Evolutionary conservation across 139 green algal species (phyloP).

Genomic region (Eudorina sp.): DNA sequence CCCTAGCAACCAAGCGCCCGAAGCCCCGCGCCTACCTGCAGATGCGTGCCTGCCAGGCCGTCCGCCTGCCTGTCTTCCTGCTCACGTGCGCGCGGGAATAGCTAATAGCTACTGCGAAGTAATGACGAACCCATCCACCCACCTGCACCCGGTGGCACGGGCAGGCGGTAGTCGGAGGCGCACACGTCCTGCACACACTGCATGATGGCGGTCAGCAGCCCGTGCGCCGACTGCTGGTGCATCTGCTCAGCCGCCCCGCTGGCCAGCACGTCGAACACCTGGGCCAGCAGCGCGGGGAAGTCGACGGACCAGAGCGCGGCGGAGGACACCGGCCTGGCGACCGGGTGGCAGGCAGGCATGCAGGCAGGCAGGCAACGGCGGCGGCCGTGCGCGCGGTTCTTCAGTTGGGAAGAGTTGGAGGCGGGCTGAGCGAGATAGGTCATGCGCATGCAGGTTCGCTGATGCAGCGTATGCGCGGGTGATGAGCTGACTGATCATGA

Average conservation of each 20-base stretch:
- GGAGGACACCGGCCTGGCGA: background rate
- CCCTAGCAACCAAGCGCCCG: too few species aligned
- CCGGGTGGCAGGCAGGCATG: background rate
- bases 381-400: background rate
- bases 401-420: background rate
- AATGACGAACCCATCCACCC: too few species aligned
- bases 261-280: slow-evolving; percentile 34
- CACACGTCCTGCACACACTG: slow-evolving; percentile 31
- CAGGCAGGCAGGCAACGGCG: background rate
- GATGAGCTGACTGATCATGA: background rate
- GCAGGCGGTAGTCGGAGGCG: background rate
- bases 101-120: too few species aligned
- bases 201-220: background rate
- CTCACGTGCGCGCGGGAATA: too few species aligned
- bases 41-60: too few species aligned
- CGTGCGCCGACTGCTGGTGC: background rate
- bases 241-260: background rate
- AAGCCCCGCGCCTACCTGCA: too few species aligned
- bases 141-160: background rate
- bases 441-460: background rate
- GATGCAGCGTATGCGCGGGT: background rate
- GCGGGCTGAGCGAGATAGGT: background rate
- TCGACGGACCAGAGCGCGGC: background rate
- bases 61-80: too few species aligned
- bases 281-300: background rate